Base-by-base conservation (phyloP, 768 basidiomycete genomes). In the Tricholoma bakamatsutake region DNA sequence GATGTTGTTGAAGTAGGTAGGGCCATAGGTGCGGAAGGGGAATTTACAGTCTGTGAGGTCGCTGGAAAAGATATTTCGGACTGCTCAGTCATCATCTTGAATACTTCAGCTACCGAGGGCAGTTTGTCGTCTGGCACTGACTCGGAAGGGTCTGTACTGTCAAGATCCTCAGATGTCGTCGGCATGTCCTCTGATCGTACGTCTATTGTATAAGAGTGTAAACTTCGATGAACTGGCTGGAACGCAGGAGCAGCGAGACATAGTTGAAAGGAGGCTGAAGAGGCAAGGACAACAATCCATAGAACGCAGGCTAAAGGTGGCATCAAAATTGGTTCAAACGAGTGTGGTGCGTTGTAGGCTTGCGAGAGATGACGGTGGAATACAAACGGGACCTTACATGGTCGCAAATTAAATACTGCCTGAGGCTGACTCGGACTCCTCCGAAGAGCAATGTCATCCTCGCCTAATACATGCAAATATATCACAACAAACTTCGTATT, bases 301-400 rank as follows among this genome's bases (percentile, higher is more conserved):
- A 52, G 15, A 30, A 50, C 28, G 24, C 37, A 48, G 21, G 28
- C 46, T 21, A 45, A 53, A 9, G 37, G 15, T 5, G 28, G 21
- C 55, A 57, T 60, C 11, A n/a, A 34, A 43, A 24, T 31, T 39
- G 10, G 18, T 28, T 54, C 21, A 35, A 61, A 58, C 4, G 60
- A 61, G 40, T 54, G 60, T 61, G 60, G 55, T 54, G 60, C 60
- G 50, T 54, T 58, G 60, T 33, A 39, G 53, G 60, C 60, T 50
- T 53, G 13, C 15, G 50, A 51, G 11, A 35, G 47, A 37, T 60
- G 56, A 48, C 12, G 30, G 55, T n/a, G 6, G 53, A 24, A 43
- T 51, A 43, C 46, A 56, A 50, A 42, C 8, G 9, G n/a, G n/a
- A 13, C 37, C 27, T 27, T 27, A 40, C 9, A 39, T 39, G 33